Evolutionary conservation across 2,329 filamentous ascomycete genomes (phyloP).

Genomic region (Phyllosticta citriasiana): DNA sequence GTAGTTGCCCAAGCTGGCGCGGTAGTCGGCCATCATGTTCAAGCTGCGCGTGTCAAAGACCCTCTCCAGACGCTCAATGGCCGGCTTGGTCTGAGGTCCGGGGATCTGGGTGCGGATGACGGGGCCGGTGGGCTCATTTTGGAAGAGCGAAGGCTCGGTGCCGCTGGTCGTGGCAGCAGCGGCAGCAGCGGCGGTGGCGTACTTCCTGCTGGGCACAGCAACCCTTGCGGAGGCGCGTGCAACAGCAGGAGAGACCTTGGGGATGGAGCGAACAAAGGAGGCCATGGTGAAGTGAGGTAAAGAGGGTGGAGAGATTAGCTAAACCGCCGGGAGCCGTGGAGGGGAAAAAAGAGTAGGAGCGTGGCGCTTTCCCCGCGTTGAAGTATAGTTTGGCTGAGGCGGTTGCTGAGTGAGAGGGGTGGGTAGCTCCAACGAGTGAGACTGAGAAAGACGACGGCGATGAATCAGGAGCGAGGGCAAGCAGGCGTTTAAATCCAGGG

Average conservation of each 20-base stretch:
- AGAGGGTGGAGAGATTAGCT: not conserved
- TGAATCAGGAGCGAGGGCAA: not conserved
- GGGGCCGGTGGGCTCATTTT: conserved; percentile 49
- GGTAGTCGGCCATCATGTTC: conserved; percentile 46
- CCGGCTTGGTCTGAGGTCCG: conserved; percentile 62
- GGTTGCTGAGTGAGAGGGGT: not conserved
- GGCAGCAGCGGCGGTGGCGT: conserved; percentile 24
- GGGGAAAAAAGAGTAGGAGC: not conserved
- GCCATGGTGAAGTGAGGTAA: conserved; percentile 17
- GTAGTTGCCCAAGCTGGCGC: conserved; percentile 58
- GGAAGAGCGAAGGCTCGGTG: conserved; percentile 42
- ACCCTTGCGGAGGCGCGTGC: conserved; percentile 13
- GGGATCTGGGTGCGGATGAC: conserved; percentile 54
- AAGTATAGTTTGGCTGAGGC: not conserved
- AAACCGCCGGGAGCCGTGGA: conserved; percentile 7
- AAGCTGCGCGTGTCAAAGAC: conserved; percentile 80
- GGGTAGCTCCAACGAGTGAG: too few species aligned
- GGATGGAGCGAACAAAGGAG: conserved; percentile 21
- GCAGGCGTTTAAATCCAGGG: not conserved
- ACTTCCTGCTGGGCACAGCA: conserved; percentile 18
- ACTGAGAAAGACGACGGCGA: not conserved
- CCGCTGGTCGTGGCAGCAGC: conserved; percentile 20
- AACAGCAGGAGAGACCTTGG: conserved; percentile 15
- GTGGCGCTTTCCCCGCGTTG: not conserved
- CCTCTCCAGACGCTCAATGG: conserved; percentile 59